Evolutionary conservation across 78 protist species (phyloP).

Genomic region (Chrysochromulina tobinii): DNA sequence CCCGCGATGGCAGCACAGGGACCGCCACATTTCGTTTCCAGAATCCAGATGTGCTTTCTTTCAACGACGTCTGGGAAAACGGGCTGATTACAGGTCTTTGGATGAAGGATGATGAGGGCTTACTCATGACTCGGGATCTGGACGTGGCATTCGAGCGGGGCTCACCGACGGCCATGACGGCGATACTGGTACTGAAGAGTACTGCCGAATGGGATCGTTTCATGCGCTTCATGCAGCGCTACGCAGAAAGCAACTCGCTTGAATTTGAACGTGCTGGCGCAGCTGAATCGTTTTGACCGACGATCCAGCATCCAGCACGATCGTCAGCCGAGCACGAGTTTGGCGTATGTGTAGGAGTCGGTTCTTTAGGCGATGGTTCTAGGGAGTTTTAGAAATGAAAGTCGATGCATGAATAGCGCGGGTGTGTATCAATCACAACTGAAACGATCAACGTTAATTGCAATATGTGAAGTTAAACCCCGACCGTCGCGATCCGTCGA

Average conservation of each 20-base stretch:
- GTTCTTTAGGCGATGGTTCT: no score
- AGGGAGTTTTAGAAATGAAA: no score
- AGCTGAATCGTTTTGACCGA: no score
- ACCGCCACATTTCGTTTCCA: background rate
- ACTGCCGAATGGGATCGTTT: background rate
- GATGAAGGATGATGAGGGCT: background rate
- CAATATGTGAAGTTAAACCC: no score
- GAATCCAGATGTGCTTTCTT: background rate
- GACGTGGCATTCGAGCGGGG: background rate
- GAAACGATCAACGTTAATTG: no score
- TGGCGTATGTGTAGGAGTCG: no score
- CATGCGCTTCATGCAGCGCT: background rate
- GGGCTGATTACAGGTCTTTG: background rate
- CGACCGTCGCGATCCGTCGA: no score
- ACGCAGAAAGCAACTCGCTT: background rate
- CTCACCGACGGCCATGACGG: background rate
- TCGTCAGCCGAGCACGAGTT: no score
- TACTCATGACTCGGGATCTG: background rate
- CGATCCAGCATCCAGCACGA: no score
- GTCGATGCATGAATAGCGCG: no score
- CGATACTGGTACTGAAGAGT: background rate
- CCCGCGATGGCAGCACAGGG: background rate
- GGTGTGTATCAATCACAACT: no score
- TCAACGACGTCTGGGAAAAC: background rate
- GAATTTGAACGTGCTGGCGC: background rate